Evolutionary conservation across 169 alveolate species (phyloP).

Genomic region (Eimeria sp.): DNA sequence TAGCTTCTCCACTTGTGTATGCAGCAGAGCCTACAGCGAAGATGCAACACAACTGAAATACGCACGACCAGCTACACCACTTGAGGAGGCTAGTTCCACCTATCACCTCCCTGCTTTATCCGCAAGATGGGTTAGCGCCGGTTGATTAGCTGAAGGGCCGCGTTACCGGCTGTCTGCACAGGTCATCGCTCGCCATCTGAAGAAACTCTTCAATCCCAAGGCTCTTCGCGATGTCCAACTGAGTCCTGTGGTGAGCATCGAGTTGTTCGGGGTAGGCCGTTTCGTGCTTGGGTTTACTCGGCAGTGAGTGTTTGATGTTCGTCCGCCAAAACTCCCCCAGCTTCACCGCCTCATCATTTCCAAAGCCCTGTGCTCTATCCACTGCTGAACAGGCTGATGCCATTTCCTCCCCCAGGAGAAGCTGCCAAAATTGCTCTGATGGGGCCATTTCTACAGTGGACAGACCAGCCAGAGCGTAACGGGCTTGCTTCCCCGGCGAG

Average conservation of each 20-base stretch:
- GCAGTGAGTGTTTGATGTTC: neutral
- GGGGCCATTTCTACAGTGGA: constrained; percentile 6
- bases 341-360: neutral
- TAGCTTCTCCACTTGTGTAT: constrained; percentile 39
- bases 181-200: constrained; percentile 56
- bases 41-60: neutral
- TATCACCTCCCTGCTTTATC: neutral
- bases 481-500: neutral
- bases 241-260: neutral
- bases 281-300: neutral
- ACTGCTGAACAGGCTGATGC: neutral
- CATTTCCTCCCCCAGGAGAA: constrained; percentile 43
- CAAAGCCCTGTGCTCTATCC: neutral
- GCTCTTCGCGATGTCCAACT: neutral
- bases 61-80: neutral
- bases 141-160: neutral
- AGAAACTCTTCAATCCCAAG: constrained; percentile 30
- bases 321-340: neutral
- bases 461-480: neutral
- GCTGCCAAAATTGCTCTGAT: constrained; percentile 44
- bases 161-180: constrained; percentile 63
- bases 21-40: constrained; percentile 44
- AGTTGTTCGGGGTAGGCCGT: neutral
- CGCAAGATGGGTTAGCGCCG: neutral
- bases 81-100: neutral